Evolutionary conservation across 208 protist genomes (phyloP), one percentile per base, ranked within the genome.

Genomic region (Herpetomonas tarakana): DNA sequence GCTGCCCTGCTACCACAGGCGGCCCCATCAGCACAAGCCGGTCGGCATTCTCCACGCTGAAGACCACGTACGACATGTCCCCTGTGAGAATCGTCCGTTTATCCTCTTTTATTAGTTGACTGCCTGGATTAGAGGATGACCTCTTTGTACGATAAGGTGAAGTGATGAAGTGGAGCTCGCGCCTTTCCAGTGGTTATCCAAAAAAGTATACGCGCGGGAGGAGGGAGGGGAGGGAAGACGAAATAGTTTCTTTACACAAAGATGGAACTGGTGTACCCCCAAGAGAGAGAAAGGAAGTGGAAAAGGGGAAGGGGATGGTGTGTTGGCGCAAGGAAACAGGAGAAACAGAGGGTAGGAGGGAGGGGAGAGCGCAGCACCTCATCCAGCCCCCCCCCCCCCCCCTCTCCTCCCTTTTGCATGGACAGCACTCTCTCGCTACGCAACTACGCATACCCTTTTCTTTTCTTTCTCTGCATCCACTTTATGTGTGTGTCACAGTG

Each of bases 41-140:
- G 65, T 96, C 91, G n/a, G 78, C 91, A 55, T 76, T 78, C 53
- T 96, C 91, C 19, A 96, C 87, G 4, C 81, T 65, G 68, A 82
- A 90, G 21, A 96, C 91, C 24, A 89, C 54, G 62, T 88, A 92
- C 14, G 85, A 74, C 86, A 92, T 86, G 35, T 53, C 55, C 47
- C n/a, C 30, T 56, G 35, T 35, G 55, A 1, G 39, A 29, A 12
- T 18, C 39, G 30, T 45, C 44, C 24, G 51, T 58, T 22, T 39
- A 3, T 64, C n/a, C n/a, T n/a, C n/a, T n/a, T n/a, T n/a, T n/a
- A n/a, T n/a, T n/a, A n/a, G n/a, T n/a, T n/a, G n/a, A n/a, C n/a
- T n/a, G n/a, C n/a, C n/a, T n/a, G n/a, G n/a, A n/a, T n/a, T n/a
- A n/a, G n/a, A n/a, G n/a, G 25, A 21, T 69, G 24, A 60, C 26